Percentiles rank a stretch among this genome's conserved stretches.
Conservation (phyloP, 495 filamentous ascomycete genomes). For the Neurospora sp. region DNA sequence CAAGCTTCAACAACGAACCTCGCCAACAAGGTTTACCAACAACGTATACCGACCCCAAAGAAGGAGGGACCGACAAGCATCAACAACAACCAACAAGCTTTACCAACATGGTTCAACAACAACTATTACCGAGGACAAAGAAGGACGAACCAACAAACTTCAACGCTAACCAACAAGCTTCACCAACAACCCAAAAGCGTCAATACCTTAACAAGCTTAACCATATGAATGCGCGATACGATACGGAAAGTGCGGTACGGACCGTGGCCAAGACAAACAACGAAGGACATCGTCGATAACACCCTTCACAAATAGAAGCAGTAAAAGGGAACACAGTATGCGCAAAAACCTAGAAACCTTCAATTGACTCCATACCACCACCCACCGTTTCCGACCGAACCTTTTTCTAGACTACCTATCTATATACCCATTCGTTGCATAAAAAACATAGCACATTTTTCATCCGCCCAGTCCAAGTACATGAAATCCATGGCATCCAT, state of each 20-base stretch:
- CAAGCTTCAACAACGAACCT: neutral
- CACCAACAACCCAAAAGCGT: neutral
- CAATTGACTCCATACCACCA: neutral
- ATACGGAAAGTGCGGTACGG: neutral
- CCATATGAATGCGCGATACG: neutral
- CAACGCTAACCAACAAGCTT: neutral
- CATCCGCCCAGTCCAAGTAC: neutral
- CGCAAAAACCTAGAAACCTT: neutral
- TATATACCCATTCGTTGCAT: neutral
- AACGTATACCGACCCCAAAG: neutral
- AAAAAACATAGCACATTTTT: neutral
- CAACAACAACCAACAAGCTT: neutral
- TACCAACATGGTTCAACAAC: neutral
- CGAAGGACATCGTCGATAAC: neutral
- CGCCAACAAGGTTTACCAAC: neutral
- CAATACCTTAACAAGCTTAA: neutral
- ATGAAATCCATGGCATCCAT: neutral
- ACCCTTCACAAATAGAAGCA: neutral
- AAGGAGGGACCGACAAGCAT: neutral
- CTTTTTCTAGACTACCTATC: neutral
- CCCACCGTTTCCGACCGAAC: neutral
- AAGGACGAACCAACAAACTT: neutral
- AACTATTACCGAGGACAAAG: neutral
- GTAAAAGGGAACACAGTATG: neutral
- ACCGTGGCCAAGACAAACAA: neutral